phyloP scores from a whole-genome alignment of 2,329 filamentous ascomycete species.

The Monosporascus ibericus region DNA sequence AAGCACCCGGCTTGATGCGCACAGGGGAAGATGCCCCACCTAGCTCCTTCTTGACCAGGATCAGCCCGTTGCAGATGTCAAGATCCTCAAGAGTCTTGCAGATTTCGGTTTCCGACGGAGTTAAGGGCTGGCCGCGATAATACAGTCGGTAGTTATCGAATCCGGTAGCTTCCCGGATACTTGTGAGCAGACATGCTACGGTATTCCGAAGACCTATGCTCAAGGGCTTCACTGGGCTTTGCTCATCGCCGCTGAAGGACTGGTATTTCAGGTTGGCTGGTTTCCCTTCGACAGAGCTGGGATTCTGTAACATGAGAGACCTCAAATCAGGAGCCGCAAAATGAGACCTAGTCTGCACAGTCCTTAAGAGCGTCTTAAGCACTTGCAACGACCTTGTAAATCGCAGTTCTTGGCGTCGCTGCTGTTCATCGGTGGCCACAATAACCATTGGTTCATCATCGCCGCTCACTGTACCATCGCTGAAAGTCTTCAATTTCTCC shows the following conservation, averaged over 20 bases:
- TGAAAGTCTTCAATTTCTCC: slow-evolving; percentile 44
- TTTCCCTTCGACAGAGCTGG: slow-evolving; percentile 54
- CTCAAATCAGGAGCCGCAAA: slow-evolving; percentile 54
- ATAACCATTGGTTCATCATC: slow-evolving; percentile 50
- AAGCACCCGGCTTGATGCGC: slow-evolving; percentile 45
- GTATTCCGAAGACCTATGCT: slow-evolving; percentile 67
- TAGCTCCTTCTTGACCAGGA: slow-evolving; percentile 58
- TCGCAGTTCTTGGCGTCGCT: slow-evolving; percentile 50
- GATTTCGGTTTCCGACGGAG: slow-evolving; percentile 52
- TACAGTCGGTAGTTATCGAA: slow-evolving; percentile 73
- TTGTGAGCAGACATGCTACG: slow-evolving; percentile 60
- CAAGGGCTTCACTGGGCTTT: slow-evolving; percentile 56
- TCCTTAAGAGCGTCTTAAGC: slow-evolving; percentile 59
- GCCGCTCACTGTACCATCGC: slow-evolving; percentile 33
- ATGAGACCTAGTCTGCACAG: slow-evolving; percentile 55
- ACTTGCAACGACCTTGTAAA: slow-evolving; percentile 66
- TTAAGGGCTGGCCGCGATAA: slow-evolving; percentile 59
- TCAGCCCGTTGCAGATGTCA: slow-evolving; percentile 56
- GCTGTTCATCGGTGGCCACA: slow-evolving; percentile 40
- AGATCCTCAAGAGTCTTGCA: slow-evolving; percentile 62
- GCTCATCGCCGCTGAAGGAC: slow-evolving; percentile 56
- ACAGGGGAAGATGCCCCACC: slow-evolving; percentile 36
- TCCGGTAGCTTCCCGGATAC: slow-evolving; percentile 61
- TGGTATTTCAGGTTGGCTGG: slow-evolving; percentile 66
- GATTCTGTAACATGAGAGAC: slow-evolving; percentile 44